These are phyloP conservation scores for Dactylellina drechsleri DNA, from an alignment of 2,329 filamentous ascomycete species.

Conservation along the genomic window DNA sequence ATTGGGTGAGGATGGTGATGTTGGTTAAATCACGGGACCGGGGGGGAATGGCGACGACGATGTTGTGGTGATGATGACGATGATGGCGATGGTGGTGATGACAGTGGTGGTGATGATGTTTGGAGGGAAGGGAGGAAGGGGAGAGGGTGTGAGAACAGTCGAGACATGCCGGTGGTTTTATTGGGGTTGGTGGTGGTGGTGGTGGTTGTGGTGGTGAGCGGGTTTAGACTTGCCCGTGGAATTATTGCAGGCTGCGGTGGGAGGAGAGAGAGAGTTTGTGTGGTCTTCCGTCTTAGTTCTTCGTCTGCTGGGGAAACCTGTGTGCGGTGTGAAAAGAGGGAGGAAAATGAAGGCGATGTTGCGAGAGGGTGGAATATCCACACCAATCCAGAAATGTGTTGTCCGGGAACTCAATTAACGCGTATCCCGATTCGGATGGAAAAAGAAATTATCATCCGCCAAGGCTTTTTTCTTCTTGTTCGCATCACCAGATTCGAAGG, in stretches of 20 bases:
- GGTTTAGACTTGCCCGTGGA: constrained; percentile 54
- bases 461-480: neutral
- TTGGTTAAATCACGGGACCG: constrained; percentile 2
- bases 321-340: neutral
- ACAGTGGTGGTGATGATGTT: constrained; percentile 30
- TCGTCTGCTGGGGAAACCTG: neutral
- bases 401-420: neutral
- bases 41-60: constrained; percentile 9
- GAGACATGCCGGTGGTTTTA: constrained; percentile 35
- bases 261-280: constrained; percentile 18
- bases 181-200: constrained; percentile 21
- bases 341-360: no score
- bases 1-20: neutral
- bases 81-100: constrained; percentile 24
- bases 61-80: constrained; percentile 9
- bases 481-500: neutral
- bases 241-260: constrained; percentile 9
- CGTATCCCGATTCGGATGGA: neutral
- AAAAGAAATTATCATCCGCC: constrained; percentile 8
- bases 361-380: no score
- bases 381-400: constrained; percentile 1
- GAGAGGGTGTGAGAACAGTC: constrained; percentile 36
- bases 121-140: constrained; percentile 24
- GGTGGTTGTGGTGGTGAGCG: constrained; percentile 29
- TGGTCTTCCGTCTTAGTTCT: neutral